Base-by-base conservation (phyloP, 1,284 basidiomycete genomes). In the Afroboletus lepidellus region DNA sequence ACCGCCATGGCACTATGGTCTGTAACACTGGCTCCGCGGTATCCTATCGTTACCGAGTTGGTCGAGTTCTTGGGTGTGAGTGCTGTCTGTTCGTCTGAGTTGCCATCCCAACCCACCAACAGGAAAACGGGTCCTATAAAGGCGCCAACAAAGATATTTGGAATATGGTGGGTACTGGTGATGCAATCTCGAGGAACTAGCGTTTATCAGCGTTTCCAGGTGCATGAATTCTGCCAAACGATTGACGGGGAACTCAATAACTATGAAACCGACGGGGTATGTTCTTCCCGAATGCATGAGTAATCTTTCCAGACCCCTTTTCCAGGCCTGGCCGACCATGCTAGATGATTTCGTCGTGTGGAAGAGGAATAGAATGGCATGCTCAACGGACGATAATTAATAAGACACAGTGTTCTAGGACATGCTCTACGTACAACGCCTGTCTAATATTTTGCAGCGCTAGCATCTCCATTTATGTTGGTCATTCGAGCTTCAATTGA, bases 141-240 rank as follows among this genome's bases (percentile, higher is more conserved):
- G 86, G 84, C 0, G 81, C 81, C 7, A 91, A 88, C 64, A 91
- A 90, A 62, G 89, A 91, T 69, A 69, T 90, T n/a, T 91, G 89
- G 89, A 78, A 68, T 51, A 91, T 91, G 88, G 87, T 87, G 54
- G n/a, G 75, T 71, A 37, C 39, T 6, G 24, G 42, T 20, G 45
- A 52, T 38, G 8, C 23, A 8, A 12, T 20, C n/a, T 12, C 11
- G 21, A 29, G 18, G 46, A 16, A 4, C 41, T 55, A 57, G 48
- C 44, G 30, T 49, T 53, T 29, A 60, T 50, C 27, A 55, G 32
- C 32, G 43, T 41, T 42, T 38, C 30, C 58, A 88, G 87, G 84
- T 85, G 69, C 73, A 83, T 27, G 88, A 90, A 62, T 90, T 90
- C 62, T 87, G 84, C 57, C 74, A 76, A 57, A 80, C 80, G 3